These are phyloP conservation scores for Hippophae gyantsensis DNA, from an alignment of 306 rosid genomes.

Conservation along the genomic window DNA sequence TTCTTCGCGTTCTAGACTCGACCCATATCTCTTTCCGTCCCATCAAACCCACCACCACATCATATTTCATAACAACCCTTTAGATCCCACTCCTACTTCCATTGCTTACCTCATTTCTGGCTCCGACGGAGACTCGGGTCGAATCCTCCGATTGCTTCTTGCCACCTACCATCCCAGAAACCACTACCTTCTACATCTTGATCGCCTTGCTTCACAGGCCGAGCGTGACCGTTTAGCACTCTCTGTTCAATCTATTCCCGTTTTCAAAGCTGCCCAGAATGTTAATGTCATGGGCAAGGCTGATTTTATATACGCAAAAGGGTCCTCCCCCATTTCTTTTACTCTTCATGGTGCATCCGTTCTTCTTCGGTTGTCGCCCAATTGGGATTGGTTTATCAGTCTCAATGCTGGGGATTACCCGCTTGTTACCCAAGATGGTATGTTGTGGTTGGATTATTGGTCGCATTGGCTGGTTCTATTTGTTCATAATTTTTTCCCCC, in stretches of 20 bases:
- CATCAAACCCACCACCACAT: slow-evolving; percentile 37
- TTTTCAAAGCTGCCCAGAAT: slow-evolving; percentile 75
- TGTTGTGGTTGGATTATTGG: slow-evolving; percentile 4
- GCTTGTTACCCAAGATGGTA: slow-evolving; percentile 87
- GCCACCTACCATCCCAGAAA: slow-evolving; percentile 70
- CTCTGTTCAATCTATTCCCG: slow-evolving; percentile 39
- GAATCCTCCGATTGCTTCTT: slow-evolving; percentile 48
- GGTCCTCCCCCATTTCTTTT: slow-evolving; percentile 57
- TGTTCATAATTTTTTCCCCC: not conserved
- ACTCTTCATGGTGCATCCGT: slow-evolving; percentile 79
- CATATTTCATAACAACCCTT: slow-evolving; percentile 27
- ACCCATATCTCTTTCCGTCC: slow-evolving; percentile 62
- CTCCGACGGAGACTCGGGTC: slow-evolving; percentile 43
- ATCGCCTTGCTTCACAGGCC: slow-evolving; percentile 47
- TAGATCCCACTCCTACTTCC: slow-evolving; percentile 58
- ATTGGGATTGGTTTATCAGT: slow-evolving; percentile 85
- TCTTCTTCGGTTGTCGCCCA: slow-evolving; percentile 49
- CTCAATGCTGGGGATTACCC: slow-evolving; percentile 67
- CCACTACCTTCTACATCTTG: slow-evolving; percentile 76
- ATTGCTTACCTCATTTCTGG: slow-evolving; percentile 70
- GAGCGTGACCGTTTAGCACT: slow-evolving; percentile 65
- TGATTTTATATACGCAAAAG: slow-evolving; percentile 53
- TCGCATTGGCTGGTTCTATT: not conserved
- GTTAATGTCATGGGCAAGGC: slow-evolving; percentile 77
- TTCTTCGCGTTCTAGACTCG: slow-evolving; percentile 30